These are phyloP conservation scores for Apostasia ramifera DNA, from an alignment of 106 monocot genomes.

Conservation along the genomic window DNA sequence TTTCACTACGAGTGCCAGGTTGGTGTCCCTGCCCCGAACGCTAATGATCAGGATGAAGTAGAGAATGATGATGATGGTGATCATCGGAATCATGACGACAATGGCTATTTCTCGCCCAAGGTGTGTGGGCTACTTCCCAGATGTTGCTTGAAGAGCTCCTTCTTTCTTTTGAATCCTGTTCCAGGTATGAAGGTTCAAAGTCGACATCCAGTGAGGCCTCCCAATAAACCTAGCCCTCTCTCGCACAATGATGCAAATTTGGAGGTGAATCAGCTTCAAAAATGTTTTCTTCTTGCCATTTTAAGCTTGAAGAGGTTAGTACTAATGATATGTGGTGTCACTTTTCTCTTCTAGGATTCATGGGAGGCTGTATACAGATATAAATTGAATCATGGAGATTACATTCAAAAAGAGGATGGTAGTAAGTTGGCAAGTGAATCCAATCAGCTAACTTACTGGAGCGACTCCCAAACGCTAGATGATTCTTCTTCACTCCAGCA, in stretches of 20 bases:
- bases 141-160: constrained; percentile 37
- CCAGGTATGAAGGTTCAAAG: constrained; percentile 27
- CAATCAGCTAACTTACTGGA: constrained; percentile 38
- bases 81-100: constrained; percentile 10
- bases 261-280: background rate
- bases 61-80: constrained; percentile 24
- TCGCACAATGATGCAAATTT: background rate
- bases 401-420: constrained; percentile 8
- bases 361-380: constrained; percentile 49
- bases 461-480: constrained; percentile 42
- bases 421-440: constrained; percentile 41
- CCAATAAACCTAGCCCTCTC: background rate
- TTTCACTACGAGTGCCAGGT: constrained; percentile 12
- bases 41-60: background rate
- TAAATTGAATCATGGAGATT: constrained; percentile 18
- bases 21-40: constrained; percentile 1
- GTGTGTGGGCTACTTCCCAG: constrained; percentile 51
- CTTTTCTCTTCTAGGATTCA: constrained; percentile 6
- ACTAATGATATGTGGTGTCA: background rate
- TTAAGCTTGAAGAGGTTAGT: background rate
- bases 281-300: background rate
- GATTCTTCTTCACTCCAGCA: constrained; percentile 16
- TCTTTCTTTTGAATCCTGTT: constrained; percentile 37
- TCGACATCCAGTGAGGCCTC: constrained; percentile 3
- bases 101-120: constrained; percentile 14